Percentiles rank a stretch among this genome's conserved stretches.
Evolutionary conservation across 495 filamentous ascomycete species (phyloP).

Genomic region (Hypoxylon crocopeplum): DNA sequence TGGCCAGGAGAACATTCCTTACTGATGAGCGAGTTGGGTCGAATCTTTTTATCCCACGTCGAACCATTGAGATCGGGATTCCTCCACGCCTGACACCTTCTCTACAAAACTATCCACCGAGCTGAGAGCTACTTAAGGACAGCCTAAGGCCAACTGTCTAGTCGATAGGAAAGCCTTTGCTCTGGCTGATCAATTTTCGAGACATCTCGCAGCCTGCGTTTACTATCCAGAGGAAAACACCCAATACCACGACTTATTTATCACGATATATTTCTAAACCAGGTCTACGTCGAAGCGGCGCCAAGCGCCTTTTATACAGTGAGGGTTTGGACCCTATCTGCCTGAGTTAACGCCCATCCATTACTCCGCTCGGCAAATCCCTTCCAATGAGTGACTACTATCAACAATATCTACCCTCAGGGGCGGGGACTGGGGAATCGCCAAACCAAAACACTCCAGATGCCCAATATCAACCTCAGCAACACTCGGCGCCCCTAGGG

Average conservation of each 20-base stretch:
- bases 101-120: conserved; percentile 3
- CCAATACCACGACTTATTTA: conserved; percentile 4
- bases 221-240: conserved; percentile 3
- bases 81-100: conserved; percentile 19
- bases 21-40: conserved; percentile 31
- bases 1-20: conserved; percentile 23
- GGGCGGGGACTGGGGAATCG: conserved; percentile 51
- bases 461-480: conserved; percentile 43
- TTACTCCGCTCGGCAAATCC: conserved; percentile 21
- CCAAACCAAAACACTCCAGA: conserved; percentile 45
- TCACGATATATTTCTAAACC: conserved; percentile 11
- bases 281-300: conserved; percentile 11
- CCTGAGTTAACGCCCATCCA: conserved; percentile 15
- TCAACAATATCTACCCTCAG: conserved; percentile 54
- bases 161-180: conserved; percentile 1
- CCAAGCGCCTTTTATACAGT: conserved; percentile 15
- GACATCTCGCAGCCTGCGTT: neutral
- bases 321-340: conserved; percentile 8
- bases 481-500: conserved; percentile 37
- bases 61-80: conserved; percentile 15
- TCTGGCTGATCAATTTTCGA: conserved; percentile 4
- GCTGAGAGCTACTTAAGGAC: conserved; percentile 9
- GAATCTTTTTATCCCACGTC: conserved; percentile 19
- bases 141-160: neutral
- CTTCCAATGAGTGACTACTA: conserved; percentile 57